These are phyloP conservation scores for Raffaelea deltoideospora DNA, from an alignment of 2,329 filamentous ascomycete species.

Conservation along the genomic window DNA sequence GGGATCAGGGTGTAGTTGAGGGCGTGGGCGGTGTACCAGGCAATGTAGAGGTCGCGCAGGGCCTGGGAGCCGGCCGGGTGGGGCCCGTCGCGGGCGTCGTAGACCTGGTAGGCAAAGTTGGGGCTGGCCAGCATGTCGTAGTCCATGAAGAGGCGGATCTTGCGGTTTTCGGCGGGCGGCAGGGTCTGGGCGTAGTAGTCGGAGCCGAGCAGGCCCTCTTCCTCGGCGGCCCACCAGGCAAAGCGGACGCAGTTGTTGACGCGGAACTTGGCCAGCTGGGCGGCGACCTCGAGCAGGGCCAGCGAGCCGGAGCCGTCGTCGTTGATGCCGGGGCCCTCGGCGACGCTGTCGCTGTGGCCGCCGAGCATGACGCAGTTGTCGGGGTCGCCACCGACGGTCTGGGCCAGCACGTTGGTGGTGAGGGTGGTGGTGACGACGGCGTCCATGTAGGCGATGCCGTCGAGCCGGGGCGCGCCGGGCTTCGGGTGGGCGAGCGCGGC, in stretches of 20 bases:
- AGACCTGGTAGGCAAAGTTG: slow-evolving; percentile 54
- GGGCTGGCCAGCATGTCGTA: slow-evolving; percentile 57
- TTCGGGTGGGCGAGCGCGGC: slow-evolving; percentile 36
- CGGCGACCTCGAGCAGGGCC: slow-evolving; percentile 46
- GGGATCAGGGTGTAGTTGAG: slow-evolving; percentile 55
- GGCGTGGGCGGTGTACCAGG: slow-evolving; percentile 48
- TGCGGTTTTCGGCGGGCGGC: slow-evolving; percentile 39
- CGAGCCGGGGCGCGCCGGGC: slow-evolving; percentile 31
- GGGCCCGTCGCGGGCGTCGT: slow-evolving; percentile 54
- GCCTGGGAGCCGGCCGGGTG: slow-evolving; percentile 59
- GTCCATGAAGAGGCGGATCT: slow-evolving; percentile 53
- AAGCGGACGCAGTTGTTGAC: slow-evolving; percentile 54
- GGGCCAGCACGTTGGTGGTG: slow-evolving; percentile 47
- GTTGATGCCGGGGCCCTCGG: slow-evolving; percentile 58
- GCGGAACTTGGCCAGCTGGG: slow-evolving; percentile 38
- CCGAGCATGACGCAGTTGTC: slow-evolving; percentile 53
- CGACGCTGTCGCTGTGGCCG: slow-evolving; percentile 47
- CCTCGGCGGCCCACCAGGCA: slow-evolving; percentile 53
- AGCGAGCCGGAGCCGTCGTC: slow-evolving; percentile 58
- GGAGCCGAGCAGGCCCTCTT: slow-evolving; percentile 50
- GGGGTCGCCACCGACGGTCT: slow-evolving; percentile 42
- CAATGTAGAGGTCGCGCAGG: slow-evolving; percentile 50
- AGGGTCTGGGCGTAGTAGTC: slow-evolving; percentile 44
- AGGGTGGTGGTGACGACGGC: slow-evolving; percentile 35
- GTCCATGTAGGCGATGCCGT: slow-evolving; percentile 44